A percentile compares a stretch with the other conserved stretches of the same genome.
Conservation (phyloP, 257 asterid species). For the Verbascum thapsus region DNA sequence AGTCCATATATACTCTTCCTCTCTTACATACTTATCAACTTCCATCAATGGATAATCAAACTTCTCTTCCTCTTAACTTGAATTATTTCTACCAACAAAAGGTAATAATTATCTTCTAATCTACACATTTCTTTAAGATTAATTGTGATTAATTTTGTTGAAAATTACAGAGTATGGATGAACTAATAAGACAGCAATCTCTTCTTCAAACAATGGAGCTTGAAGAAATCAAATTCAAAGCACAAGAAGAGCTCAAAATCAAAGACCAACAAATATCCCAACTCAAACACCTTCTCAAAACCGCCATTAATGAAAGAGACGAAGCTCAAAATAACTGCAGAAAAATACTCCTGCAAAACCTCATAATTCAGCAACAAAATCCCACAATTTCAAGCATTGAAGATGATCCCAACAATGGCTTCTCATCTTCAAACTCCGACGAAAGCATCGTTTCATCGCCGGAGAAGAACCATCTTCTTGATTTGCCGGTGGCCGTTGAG, state of each 20-base stretch:
- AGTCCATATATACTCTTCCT: slow-evolving; percentile 30
- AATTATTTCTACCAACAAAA: slow-evolving; percentile 64
- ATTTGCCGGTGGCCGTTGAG: slow-evolving; percentile 36
- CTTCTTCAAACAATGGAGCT: slow-evolving; percentile 65
- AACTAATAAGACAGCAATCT: slow-evolving; percentile 60
- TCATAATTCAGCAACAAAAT: slow-evolving; percentile 46
- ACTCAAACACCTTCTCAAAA: slow-evolving; percentile 49
- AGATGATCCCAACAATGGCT: slow-evolving; percentile 58
- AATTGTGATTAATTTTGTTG: not conserved
- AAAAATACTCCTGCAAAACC: slow-evolving; percentile 43
- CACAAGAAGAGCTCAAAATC: slow-evolving; percentile 61
- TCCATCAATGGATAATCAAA: slow-evolving; percentile 41
- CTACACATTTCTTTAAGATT: slow-evolving; percentile 27
- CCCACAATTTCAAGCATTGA: slow-evolving; percentile 67
- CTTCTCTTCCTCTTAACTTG: slow-evolving; percentile 50
- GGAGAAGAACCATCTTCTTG: too few relatives aligned
- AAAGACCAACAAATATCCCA: slow-evolving; percentile 62
- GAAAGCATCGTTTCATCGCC: slow-evolving; percentile 83
- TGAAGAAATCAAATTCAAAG: slow-evolving; percentile 56
- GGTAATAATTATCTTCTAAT: slow-evolving; percentile 44
- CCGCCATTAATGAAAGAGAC: slow-evolving; percentile 54
- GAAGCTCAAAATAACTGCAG: slow-evolving; percentile 68
- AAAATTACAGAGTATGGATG: slow-evolving; percentile 74
- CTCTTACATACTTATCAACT: not conserved
- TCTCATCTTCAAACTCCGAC: slow-evolving; percentile 72